Percentiles rank a stretch among this genome's conserved stretches.
Evolutionary conservation across 2,329 filamentous ascomycete species (phyloP).

Genomic region (Metarhizium humberi): DNA sequence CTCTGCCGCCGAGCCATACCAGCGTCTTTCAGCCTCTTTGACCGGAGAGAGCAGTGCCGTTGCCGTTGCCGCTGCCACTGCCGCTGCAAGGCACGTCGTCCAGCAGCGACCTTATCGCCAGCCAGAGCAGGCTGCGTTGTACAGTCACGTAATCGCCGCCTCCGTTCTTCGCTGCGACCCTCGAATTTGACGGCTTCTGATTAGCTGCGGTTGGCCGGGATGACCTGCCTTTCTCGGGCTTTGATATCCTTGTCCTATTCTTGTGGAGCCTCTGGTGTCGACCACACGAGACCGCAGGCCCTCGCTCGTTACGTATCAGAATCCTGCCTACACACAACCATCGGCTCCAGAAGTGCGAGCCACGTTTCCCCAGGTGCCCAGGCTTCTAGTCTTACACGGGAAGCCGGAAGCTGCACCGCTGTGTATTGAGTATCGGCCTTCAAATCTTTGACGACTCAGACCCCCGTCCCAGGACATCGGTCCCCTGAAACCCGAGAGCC

Average conservation of each 20-base stretch:
- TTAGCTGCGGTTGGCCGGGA: background rate
- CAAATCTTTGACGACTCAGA: background rate
- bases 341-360: background rate
- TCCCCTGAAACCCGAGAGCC: conserved; percentile 2
- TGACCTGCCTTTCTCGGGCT: conserved; percentile 1
- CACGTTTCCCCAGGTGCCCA: background rate
- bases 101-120: background rate
- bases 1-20: background rate
- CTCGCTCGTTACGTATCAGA: conserved; percentile 2
- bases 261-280: background rate
- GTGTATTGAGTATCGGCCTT: background rate
- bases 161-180: background rate
- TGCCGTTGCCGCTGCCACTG: background rate
- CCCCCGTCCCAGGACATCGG: background rate
- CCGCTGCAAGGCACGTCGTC: conserved; percentile 1
- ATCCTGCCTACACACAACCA: conserved; percentile 1
- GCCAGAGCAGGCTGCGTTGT: background rate
- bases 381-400: background rate
- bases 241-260: background rate
- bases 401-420: background rate
- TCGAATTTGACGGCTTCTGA: background rate
- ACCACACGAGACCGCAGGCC: background rate
- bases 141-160: no score
- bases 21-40: background rate
- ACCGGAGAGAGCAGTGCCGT: background rate